phyloP scores from a whole-genome alignment of 1,284 basidiomycete species.

The Cerrena zonata region DNA sequence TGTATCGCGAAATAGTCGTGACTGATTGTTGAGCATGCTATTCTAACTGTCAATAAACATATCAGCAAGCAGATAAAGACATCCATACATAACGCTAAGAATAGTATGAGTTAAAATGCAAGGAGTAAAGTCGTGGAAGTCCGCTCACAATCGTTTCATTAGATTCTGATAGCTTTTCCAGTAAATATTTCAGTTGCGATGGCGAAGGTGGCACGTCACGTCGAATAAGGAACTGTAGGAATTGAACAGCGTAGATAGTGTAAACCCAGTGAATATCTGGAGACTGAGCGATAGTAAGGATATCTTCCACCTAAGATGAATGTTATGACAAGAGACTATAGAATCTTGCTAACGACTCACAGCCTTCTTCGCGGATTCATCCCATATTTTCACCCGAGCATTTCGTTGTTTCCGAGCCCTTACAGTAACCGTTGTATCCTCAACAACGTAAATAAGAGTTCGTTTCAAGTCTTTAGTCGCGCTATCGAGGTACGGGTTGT shows the following conservation, averaged over 20 bases:
- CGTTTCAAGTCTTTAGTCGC: slow-evolving; percentile 36
- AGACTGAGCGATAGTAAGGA: slow-evolving; percentile 53
- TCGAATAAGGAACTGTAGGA: slow-evolving; percentile 69
- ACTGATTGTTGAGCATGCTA: slow-evolving; percentile 67
- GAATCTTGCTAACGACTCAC: slow-evolving; percentile 30
- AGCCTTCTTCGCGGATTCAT: slow-evolving; percentile 37
- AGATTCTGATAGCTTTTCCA: slow-evolving; percentile 51
- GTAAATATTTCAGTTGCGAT: slow-evolving; percentile 49
- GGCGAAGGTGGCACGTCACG: slow-evolving; percentile 63
- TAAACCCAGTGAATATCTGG: slow-evolving; percentile 80
- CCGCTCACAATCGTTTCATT: slow-evolving; percentile 60
- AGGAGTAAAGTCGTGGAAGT: slow-evolving; percentile 3
- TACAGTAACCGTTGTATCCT: slow-evolving; percentile 32
- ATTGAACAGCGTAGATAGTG: slow-evolving; percentile 66
- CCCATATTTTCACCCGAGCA: slow-evolving; percentile 35
- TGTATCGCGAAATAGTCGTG: slow-evolving; percentile 58
- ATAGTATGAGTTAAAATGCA: slow-evolving; percentile 12
- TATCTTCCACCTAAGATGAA: slow-evolving; percentile 16
- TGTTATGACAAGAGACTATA: background rate
- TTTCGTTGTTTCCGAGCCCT: slow-evolving; percentile 43
- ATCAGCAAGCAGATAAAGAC: background rate
- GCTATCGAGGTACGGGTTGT: slow-evolving; percentile 36
- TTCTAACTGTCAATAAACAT: slow-evolving; percentile 5
- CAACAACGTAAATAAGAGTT: slow-evolving; percentile 31
- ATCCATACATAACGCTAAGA: slow-evolving; percentile 55